Base-by-base conservation (phyloP, 1,139 yeast genomes). In the Blastobotrys arbuscula region DNA sequence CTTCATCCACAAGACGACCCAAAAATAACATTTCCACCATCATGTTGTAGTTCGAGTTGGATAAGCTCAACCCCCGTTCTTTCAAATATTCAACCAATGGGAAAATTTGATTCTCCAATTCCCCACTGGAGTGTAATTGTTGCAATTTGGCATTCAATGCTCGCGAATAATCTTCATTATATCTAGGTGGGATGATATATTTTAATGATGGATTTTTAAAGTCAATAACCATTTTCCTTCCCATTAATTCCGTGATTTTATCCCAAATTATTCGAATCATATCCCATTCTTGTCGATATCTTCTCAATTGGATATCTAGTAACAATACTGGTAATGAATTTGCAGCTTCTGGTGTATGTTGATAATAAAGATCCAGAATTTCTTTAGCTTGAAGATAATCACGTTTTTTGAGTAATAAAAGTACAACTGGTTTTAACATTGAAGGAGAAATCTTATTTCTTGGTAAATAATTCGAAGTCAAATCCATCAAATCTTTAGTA, bases 21-120 rank as follows among this genome's bases (percentile, higher is more conserved):
- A 21, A 73, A 52, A 43, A 16, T 66, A 60, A 28, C 56, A 33
- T 19, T 37, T 16, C 50, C 3, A 72, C 69, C 0, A 73, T 61
- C 16, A 13, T 2, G 53, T 76, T 76, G 61, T 72, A 55, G 31
- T 69, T 68, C 3, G 58, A 52, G 47, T 72, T 73, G 30, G 69
- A n/a, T 68, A 31, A 77, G 57, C 0, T 66, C 53, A 42, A 74
- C 66, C 0, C 72, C 70, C 5, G 33, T 23, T 15, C 64, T 63
- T 19, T 59, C 59, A 5, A 74, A 54, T 24, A 2, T 28, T 64
- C 53, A 15, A 72, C 44, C 37, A 64, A 53, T 1, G 54, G 39
- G 3, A 7, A 24, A 24, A 18, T n/a, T 2, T 24, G 26, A 18
- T 39, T n/a, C 3, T 39, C 36, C 26, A 37, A 9, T 37, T 43